Evolutionary conservation across 2,329 filamentous ascomycete species (phyloP), one percentile per base, ranked within the genome.

Genomic region (Aspergillus calidoustus): DNA sequence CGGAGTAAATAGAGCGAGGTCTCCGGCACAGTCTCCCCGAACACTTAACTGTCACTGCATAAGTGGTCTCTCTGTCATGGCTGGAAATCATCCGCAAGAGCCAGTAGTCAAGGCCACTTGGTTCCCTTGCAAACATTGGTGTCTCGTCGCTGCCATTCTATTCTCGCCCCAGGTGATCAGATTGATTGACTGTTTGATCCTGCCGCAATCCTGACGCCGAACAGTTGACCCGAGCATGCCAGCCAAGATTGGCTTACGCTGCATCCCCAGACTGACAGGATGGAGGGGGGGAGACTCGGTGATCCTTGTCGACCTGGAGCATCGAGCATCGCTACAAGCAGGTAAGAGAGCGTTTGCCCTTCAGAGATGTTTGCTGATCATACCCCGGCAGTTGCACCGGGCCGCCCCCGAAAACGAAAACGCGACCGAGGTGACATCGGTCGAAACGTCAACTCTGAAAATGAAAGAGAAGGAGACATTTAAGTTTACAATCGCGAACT

Each of bases 351-450:
- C 34, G 13, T 15, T 13, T 41, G 34, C 34, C 13, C 34, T 41
- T 41, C 11, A 41, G 11, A 5, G 34, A 46, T 52, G 34, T 52
- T 49, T 52, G 47, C 34, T 52, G 55, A 57, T 57, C 54, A 28
- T 50, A 57, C 31, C 54, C 30, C 23, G 34, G 47, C 55, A 31
- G 55, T 43, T 48, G 53, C 43, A 47, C 44, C 34, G 55, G 25
- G 22, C 55, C 48, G 55, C 54, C 46, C 54, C 54, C 2, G 7
- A 50, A 56, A 11, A 25, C 19, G 43, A 47, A 25, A 11, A 25
- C 31, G 55, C 55, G 47, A 57, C 46, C 43, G 28, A 57, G 13
- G 46, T 50, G 46, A 43, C 54, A 50, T 41, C 31, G 17, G 25
- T 30, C 49, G 46, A 57, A 57, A 57, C 31, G 5, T 48, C 46